Base-by-base conservation (phyloP, 306 rosid species). In the Luffa aegyptiaca region DNA sequence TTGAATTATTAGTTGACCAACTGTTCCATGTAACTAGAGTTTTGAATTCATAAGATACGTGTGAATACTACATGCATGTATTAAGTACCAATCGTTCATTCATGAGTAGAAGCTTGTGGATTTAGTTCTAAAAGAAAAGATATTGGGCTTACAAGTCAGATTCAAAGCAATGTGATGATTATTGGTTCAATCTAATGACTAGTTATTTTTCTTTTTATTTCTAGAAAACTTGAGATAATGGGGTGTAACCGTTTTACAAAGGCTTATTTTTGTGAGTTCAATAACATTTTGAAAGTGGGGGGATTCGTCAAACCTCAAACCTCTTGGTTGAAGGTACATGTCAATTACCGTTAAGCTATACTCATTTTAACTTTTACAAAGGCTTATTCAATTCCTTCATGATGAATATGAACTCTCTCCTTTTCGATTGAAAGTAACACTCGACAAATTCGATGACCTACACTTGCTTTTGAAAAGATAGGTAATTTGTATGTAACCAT, bases 1-100 rank as follows among this genome's bases (percentile, higher is more conserved):
- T 55, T 75, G 74, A 79, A 66, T 51, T 14, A 78, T 78, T 26
- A 63, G 53, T 58, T 18, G 6, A 45, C 49, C 36, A 48, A 48
- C 18, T 13, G 11, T 76, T 51, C 70, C 65, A 76, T 26, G 68
- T 49, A 80, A 61, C 46, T 31, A 26, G 59, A 86, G 79, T 69
- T 71, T 78, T 57, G 79, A 9, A 36, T 57, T 71, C 70, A 76
- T 2, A 9, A 39, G 2, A 18, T 18, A 33, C 3, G 0, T 12
- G 69, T 6, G 2, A 9, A 63, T 0, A 2, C 11, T 17, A 18
- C 3, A 33, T 39, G 17, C 26, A 16, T n/a, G 14, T 3, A 41
- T 18, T 12, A 72, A 48, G 36, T 72, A 42, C 37, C 5, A 46
- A 72, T 6, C 9, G 10, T 72, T 72, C 77, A 48, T 20, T 9